A percentile compares a stretch with the other conserved stretches of the same genome.
Conservation (phyloP, 202 grass and related monocot genomes). For the Schoenoplectus tabernaemontani region DNA sequence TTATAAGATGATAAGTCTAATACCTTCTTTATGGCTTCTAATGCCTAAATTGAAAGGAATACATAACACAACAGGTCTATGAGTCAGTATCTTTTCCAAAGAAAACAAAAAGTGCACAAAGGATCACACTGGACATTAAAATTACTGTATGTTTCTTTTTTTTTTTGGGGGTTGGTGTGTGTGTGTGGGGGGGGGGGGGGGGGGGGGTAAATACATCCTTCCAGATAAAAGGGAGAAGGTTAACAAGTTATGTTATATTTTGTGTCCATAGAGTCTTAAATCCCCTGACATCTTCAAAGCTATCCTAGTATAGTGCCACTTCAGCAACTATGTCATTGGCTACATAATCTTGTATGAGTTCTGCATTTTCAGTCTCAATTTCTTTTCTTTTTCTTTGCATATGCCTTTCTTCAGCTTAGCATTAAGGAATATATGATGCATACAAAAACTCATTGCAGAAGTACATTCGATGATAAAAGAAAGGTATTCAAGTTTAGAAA, state of each 20-base stretch:
- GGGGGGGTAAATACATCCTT: no score
- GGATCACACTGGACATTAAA: not conserved
- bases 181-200: no score
- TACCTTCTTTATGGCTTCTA: conserved; percentile 78
- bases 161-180: no score
- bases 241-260: not conserved
- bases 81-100: not conserved
- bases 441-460: no score
- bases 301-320: not conserved
- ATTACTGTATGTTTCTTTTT: not conserved
- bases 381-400: no score
- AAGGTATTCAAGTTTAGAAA: not conserved
- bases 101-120: not conserved
- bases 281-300: not conserved
- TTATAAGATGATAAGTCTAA: conserved; percentile 64
- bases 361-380: no score
- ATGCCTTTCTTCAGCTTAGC: no score
- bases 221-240: no score
- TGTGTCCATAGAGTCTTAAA: not conserved
- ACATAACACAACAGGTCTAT: not conserved
- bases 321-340: not conserved
- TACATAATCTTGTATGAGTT: not conserved
- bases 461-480: no score
- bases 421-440: no score
- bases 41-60: conserved; percentile 43